Evolutionary conservation across 257 asterid genomes (phyloP).

Genomic region (Lantana camara): DNA sequence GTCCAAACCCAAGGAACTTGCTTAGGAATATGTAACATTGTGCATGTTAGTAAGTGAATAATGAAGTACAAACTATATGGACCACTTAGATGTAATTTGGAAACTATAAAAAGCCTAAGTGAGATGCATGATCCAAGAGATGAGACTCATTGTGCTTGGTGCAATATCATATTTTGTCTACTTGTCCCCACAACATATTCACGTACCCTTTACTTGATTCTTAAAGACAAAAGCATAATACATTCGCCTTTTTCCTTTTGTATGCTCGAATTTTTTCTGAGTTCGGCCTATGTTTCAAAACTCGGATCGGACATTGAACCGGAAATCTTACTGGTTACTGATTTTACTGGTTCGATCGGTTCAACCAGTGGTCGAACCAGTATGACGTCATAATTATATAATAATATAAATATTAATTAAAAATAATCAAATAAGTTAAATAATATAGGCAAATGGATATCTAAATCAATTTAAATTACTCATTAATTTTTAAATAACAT

Average conservation of each 20-base stretch:
- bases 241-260: neutral
- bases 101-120: neutral
- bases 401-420: too few species aligned
- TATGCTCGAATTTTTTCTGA: too few species aligned
- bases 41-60: neutral
- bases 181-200: constrained; percentile 16
- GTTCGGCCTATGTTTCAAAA: too few species aligned
- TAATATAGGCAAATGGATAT: too few species aligned
- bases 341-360: too few species aligned
- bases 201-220: neutral
- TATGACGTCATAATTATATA: too few species aligned
- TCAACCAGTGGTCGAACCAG: too few species aligned
- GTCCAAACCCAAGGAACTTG: constrained; percentile 27
- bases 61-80: neutral
- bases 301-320: too few species aligned
- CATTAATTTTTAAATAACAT: too few species aligned
- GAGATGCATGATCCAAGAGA: constrained; percentile 30
- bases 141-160: constrained; percentile 11
- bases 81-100: neutral
- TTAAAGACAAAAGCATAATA: constrained; percentile 1
- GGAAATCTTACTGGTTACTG: too few species aligned
- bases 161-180: constrained; percentile 12
- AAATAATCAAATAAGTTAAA: too few species aligned
- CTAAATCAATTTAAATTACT: too few species aligned
- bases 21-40: neutral